A percentile compares a stretch with the other conserved stretches of the same genome.
Conservation (phyloP, 768 basidiomycete species). For the Clitopilus passeckerianus region DNA sequence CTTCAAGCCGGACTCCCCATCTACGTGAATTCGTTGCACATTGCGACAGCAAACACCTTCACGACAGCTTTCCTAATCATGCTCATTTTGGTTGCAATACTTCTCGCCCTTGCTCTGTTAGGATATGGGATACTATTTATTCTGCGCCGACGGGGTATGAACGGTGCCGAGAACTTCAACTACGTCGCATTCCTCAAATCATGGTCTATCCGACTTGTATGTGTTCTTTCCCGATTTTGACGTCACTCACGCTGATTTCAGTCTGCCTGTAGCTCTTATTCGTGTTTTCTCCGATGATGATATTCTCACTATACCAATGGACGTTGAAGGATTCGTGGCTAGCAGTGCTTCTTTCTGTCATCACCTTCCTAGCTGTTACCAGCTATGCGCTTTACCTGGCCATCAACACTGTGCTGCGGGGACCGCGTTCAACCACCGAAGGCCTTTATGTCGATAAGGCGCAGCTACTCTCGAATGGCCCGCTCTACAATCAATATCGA, state of each 20-base stretch:
- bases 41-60: conserved; percentile 85
- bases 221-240: conserved; percentile 14
- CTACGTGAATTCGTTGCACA: conserved; percentile 70
- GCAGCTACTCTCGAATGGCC: conserved; percentile 39
- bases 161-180: conserved; percentile 15
- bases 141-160: conserved; percentile 19
- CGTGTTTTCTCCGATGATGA: conserved; percentile 60
- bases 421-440: conserved; percentile 20
- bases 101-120: conserved; percentile 43
- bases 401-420: conserved; percentile 43
- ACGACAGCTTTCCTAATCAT: conserved; percentile 80
- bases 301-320: conserved; percentile 90
- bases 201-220: conserved; percentile 67
- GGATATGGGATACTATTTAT: conserved; percentile 40
- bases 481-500: conserved; percentile 67
- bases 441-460: conserved; percentile 26
- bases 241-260: not conserved
- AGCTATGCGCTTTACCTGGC: conserved; percentile 44
- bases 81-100: conserved; percentile 64
- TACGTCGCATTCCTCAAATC: conserved; percentile 47
- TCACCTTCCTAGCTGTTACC: conserved; percentile 52
- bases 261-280: conserved; percentile 48
- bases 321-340: conserved; percentile 87
- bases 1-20: conserved; percentile 81
- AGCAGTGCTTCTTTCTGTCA: conserved; percentile 71